These are phyloP conservation scores for Rhodotorula sp. DNA, from an alignment of 1,284 basidiomycete species.

Conservation along the genomic window DNA sequence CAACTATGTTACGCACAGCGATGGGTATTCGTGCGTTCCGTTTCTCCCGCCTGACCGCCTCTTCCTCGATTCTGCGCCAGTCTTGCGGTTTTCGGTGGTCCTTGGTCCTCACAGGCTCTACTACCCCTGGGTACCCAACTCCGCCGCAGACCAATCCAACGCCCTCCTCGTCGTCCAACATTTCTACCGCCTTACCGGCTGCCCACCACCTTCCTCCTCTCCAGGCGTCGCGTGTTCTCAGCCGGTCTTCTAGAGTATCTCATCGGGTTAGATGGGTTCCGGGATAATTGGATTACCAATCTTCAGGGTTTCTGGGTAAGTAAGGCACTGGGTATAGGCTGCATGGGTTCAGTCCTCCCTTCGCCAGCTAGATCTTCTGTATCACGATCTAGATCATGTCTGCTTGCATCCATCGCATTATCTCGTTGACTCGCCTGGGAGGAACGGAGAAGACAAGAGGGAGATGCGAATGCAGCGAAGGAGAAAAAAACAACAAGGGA, in stretches of 20 bases:
- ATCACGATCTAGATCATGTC: no score
- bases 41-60: neutral
- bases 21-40: neutral
- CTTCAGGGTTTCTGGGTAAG: neutral
- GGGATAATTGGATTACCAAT: neutral
- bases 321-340: neutral
- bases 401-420: no score
- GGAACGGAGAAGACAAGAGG: no score
- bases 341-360: no score
- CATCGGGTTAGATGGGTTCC: neutral
- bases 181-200: constrained; percentile 12
- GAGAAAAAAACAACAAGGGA: no score
- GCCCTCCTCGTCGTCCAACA: constrained; percentile 21
- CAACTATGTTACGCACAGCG: constrained; percentile 28
- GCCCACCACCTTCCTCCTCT: constrained; percentile 13
- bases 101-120: constrained; percentile 15
- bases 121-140: constrained; percentile 34
- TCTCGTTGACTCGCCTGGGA: no score
- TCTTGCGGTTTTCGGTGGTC: no score
- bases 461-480: no score
- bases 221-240: constrained; percentile 31
- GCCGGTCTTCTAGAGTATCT: constrained; percentile 21
- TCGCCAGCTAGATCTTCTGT: no score
- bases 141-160: constrained; percentile 10
- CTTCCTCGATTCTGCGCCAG: neutral